Conservation (phyloP, 1,139 yeast genomes). For the Spathaspora sp. region DNA sequence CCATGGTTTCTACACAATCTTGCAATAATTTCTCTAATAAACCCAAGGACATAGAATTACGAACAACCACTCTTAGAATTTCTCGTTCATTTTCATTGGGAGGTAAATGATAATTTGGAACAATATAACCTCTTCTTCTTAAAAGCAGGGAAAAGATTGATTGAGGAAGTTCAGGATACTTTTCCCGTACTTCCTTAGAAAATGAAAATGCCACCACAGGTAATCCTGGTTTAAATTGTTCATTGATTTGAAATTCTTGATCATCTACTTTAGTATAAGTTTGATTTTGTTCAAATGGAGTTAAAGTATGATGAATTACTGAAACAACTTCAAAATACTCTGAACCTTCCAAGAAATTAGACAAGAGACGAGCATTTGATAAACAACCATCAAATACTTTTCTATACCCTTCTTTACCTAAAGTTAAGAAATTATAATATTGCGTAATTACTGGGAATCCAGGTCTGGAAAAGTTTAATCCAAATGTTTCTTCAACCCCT, state of each 20-base stretch:
- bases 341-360: constrained; percentile 63
- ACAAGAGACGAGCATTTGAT: constrained; percentile 67
- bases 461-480: constrained; percentile 86
- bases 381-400: constrained; percentile 62
- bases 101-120: constrained; percentile 89
- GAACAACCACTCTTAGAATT: constrained; percentile 81
- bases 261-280: constrained; percentile 21
- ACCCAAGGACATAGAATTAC: constrained; percentile 69
- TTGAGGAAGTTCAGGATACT: constrained; percentile 86
- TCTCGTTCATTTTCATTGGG: constrained; percentile 55
- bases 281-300: constrained; percentile 15
- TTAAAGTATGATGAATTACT: constrained; percentile 62
- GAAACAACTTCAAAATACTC: constrained; percentile 74
- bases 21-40: constrained; percentile 69
- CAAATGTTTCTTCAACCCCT: constrained; percentile 84
- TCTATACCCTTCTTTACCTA: constrained; percentile 71
- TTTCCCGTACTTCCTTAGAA: constrained; percentile 52
- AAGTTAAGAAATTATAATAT: constrained; percentile 72
- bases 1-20: constrained; percentile 59
- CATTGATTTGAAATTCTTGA: constrained; percentile 23
- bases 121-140: constrained; percentile 81
- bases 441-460: constrained; percentile 90
- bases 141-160: constrained; percentile 68
- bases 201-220: constrained; percentile 89
- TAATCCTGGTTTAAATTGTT: constrained; percentile 65